Base-by-base conservation (phyloP, 1,139 yeast species). In the Diutina pseudorugosa region DNA sequence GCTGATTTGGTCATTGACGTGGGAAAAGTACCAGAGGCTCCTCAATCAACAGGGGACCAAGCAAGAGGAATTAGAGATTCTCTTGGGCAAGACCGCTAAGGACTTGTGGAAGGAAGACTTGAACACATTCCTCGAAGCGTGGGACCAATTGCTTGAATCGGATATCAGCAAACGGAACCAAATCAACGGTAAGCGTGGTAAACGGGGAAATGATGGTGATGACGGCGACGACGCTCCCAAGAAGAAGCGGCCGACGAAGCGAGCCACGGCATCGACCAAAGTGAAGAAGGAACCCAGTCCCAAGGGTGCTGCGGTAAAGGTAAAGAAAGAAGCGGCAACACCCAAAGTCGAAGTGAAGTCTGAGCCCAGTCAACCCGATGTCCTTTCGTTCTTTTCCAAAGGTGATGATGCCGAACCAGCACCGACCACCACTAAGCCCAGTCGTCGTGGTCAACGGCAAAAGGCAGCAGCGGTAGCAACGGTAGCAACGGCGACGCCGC, bases 1-100 rank as follows among this genome's bases (percentile, higher is more conserved):
- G 96, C 80, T 91, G 42, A 83, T 94, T 60, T 90, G 97, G 95
- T 84, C 96, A 33, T 79, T 93, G 63, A 91, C 98, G 0, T 76
- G 76, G 56, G 99, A 94, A 69, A 77, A 95, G 59, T 93, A 90
- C 63, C 93, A 89, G 61, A 83, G 79, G 60, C 72, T 93, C 56
- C 70, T 90, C 60, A 75, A 75, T 52, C 95, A 90, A 65, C 77
- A 82, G 57, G 88, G 80, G 52, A 82, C 71, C 36, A 85, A 84
- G 63, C 94, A 90, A 63, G 72, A 68, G 11, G 95, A 89, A 62
- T 76, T 93, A 60, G 84, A 82, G 51, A 66, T 64, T 1, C 73
- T 93, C 58, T 75, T 91, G 59, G 77, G 77, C 54, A 74, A 82
- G 62, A 73, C 87, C 5, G 93, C 97, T 23, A 89, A 88, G 64